phyloP scores from a whole-genome alignment of 768 basidiomycete species.

The Mycena filopes region DNA sequence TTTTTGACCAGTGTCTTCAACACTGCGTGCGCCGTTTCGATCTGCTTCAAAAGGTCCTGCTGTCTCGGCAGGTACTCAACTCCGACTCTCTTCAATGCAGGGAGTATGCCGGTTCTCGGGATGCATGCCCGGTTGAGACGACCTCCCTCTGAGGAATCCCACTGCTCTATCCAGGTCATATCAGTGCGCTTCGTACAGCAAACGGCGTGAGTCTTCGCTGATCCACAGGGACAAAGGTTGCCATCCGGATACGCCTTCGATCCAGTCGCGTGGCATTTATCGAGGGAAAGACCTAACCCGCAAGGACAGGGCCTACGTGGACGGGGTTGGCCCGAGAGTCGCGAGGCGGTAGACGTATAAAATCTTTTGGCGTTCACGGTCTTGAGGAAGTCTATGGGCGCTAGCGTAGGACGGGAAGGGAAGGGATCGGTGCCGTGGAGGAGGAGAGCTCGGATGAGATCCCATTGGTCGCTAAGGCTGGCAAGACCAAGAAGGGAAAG shows the following conservation, averaged over 20 bases:
- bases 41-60: too few species aligned
- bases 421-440: conserved; percentile 2
- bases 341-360: neutral
- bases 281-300: neutral
- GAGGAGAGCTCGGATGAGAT: conserved; percentile 12
- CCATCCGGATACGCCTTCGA: neutral
- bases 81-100: too few species aligned
- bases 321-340: neutral
- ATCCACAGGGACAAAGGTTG: neutral
- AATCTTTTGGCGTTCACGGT: neutral
- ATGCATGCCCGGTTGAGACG: too few species aligned
- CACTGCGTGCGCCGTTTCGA: neutral
- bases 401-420: neutral
- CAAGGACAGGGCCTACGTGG: conserved; percentile 6
- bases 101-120: too few species aligned
- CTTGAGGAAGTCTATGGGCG: neutral
- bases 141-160: neutral
- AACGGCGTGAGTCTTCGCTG: neutral
- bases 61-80: too few species aligned
- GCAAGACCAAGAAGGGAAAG: conserved; percentile 11
- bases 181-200: neutral
- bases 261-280: neutral
- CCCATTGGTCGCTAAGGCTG: neutral
- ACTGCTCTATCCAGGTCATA: conserved; percentile 11
- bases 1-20: neutral